phyloP scores from a whole-genome alignment of 345 rosid species.

The Brassica rapa region DNA sequence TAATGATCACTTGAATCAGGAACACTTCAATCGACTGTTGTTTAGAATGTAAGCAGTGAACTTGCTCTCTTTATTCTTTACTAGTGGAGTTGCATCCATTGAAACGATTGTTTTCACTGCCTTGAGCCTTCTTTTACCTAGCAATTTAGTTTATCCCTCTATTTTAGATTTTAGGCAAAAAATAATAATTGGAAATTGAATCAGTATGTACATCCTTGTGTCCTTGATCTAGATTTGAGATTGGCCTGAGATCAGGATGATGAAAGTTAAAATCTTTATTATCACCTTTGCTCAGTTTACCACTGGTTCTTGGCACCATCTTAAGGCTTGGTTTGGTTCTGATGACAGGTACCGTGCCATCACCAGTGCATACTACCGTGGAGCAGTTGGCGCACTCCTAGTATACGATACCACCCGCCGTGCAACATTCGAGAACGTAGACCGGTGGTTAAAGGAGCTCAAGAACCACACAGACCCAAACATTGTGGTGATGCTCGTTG shows the following conservation, averaged over 20 bases:
- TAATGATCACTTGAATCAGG: not conserved
- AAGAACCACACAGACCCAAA: constrained; percentile 68
- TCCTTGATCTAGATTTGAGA: not conserved
- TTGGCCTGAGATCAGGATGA: not conserved
- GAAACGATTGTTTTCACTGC: not conserved
- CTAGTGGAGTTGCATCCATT: not conserved
- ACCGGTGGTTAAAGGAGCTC: constrained; percentile 68
- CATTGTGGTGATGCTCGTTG: constrained; percentile 73
- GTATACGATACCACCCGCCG: constrained; percentile 70
- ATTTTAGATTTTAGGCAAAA: not conserved
- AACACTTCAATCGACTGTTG: too few species aligned
- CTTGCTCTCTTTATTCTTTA: not conserved
- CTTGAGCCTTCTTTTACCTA: not conserved
- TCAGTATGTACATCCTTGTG: not conserved
- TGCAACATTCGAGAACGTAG: constrained; percentile 67
- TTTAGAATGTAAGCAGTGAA: too few species aligned
- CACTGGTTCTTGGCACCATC: not conserved
- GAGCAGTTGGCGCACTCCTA: constrained; percentile 71
- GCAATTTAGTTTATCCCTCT: not conserved
- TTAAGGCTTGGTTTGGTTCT: constrained; percentile 8
- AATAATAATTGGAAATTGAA: not conserved
- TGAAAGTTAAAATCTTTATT: not conserved
- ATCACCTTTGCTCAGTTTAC: not conserved
- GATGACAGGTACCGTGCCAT: constrained; percentile 63
- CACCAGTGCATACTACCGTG: constrained; percentile 75